These are phyloP conservation scores for Oryza brachyantha DNA, from an alignment of 176 grass and related monocot genomes.

Conservation along the genomic window DNA sequence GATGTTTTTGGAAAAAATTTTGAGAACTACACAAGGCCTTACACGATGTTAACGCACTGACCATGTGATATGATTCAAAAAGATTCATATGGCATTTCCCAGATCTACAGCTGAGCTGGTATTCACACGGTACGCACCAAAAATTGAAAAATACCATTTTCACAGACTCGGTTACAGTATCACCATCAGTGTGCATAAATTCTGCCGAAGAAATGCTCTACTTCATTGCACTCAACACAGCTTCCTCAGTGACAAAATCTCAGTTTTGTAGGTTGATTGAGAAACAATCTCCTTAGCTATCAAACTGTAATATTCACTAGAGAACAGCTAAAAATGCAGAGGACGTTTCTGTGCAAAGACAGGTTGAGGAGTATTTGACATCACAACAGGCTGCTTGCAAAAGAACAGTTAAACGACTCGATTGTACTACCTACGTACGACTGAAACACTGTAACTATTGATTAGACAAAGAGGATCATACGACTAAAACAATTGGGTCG, in stretches of 20 bases:
- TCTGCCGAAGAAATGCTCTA: neutral
- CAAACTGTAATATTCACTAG: neutral
- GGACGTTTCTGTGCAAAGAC: neutral
- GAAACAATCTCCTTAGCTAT: neutral
- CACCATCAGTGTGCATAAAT: neutral
- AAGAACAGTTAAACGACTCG: too few relatives aligned
- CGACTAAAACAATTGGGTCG: too few relatives aligned
- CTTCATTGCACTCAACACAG: too few relatives aligned
- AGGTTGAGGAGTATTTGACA: neutral
- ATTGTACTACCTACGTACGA: too few relatives aligned
- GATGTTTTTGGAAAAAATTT: too few relatives aligned
- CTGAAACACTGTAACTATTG: too few relatives aligned
- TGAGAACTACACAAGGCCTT: too few relatives aligned
- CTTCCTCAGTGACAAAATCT: neutral
- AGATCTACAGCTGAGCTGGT: slow-evolving; percentile 4
- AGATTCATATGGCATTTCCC: neutral
- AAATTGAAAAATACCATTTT: neutral
- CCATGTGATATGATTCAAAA: slow-evolving; percentile 16
- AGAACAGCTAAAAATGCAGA: neutral
- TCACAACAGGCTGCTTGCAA: neutral
- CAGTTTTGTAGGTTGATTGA: neutral
- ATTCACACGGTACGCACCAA: slow-evolving; percentile 19
- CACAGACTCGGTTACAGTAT: neutral
- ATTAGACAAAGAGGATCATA: too few relatives aligned
- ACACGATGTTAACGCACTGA: slow-evolving; percentile 1